phyloP scores from a whole-genome alignment of 2,329 filamentous ascomycete species.

The Diaporthe eres region DNA sequence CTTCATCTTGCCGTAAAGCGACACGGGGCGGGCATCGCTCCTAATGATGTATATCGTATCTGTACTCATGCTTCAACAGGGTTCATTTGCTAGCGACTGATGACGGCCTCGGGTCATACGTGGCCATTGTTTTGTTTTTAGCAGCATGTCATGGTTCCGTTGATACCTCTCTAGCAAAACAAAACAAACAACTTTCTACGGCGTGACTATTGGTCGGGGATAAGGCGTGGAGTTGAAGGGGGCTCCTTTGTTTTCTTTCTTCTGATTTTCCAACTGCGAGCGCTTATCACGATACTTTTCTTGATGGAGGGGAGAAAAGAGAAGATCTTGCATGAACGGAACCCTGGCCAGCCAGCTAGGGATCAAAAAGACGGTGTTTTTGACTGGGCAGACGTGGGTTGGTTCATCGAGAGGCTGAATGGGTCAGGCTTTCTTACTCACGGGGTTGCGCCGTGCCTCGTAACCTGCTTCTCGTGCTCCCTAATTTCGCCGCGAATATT shows the following conservation, averaged over 20 bases:
- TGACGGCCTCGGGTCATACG: not conserved
- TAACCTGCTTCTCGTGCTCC: conserved; percentile 4
- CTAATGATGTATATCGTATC: conserved; percentile 18
- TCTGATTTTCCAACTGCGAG: not conserved
- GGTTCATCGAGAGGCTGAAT: conserved; percentile 1
- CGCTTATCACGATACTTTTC: not conserved
- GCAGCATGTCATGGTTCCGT: conserved; percentile 19
- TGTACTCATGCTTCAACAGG: conserved; percentile 21
- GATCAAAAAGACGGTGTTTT: conserved; percentile 22
- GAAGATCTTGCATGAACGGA: conserved; percentile 12
- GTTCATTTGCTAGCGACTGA: conserved; percentile 27
- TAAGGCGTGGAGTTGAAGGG: conserved; percentile 23
- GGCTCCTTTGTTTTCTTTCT: not conserved
- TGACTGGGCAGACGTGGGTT: not conserved
- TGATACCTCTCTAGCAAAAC: conserved; percentile 18
- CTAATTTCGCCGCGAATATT: not conserved
- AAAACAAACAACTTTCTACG: conserved; percentile 1
- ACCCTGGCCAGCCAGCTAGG: not conserved
- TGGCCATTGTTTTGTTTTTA: conserved; percentile 15
- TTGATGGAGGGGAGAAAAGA: not conserved
- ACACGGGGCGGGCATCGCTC: not conserved
- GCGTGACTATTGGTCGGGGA: not conserved
- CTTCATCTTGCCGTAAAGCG: not conserved
- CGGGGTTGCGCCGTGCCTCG: not conserved
- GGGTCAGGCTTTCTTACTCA: not conserved